Base-by-base conservation (phyloP, 2,329 filamentous ascomycete species). In the Sporothrix mexicana region DNA sequence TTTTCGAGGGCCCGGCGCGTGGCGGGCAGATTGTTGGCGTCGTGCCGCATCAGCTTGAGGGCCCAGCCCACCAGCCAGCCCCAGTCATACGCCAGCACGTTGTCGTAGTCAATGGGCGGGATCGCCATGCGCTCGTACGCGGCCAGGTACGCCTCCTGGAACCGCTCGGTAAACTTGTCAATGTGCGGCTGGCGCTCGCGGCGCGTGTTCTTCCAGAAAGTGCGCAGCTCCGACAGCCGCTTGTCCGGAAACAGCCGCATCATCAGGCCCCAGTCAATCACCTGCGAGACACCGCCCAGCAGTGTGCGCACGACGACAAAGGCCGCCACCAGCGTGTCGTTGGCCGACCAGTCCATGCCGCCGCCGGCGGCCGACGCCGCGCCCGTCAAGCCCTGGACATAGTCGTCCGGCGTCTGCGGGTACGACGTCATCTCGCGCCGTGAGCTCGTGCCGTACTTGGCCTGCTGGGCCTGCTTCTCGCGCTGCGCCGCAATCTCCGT, bases 11-110 rank as follows among this genome's bases (percentile, higher is more conserved):
- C 79, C 13, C 80, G 77, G 61, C 84, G 82, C 0, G 84, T 83
- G 2, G 79, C 78, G 1, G 88, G 89, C 1, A 91, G 83, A 25
- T 83, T 79, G 47, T 86, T 77, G 0, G 83, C 83, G 71, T 85
- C 82, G 43, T 84, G 80, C 0, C 81, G 81, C 30, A 84, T 81
- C 3, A 88, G 86, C 25, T 85, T 83, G 75, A 88, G 82, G 0
- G 90, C 86, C 93, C 93, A 95, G 49, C 86, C 83, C 64, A 94
- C 86, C 6, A 95, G 80, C 4, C 79, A 80, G 10, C 83, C 81
- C 92, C 93, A 94, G 77, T 95, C 90, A 73, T 93, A 93, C 1
- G 86, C 85, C 53, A 86, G 79, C 0, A 90, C 84, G 62, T 91
- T 82, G 69, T 92, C 85, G 75, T 88, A 92, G 78, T 93, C 84